phyloP scores from a whole-genome alignment of 225 moss, liverwort and hornwort species.

The Marchantia polymorpha region DNA sequence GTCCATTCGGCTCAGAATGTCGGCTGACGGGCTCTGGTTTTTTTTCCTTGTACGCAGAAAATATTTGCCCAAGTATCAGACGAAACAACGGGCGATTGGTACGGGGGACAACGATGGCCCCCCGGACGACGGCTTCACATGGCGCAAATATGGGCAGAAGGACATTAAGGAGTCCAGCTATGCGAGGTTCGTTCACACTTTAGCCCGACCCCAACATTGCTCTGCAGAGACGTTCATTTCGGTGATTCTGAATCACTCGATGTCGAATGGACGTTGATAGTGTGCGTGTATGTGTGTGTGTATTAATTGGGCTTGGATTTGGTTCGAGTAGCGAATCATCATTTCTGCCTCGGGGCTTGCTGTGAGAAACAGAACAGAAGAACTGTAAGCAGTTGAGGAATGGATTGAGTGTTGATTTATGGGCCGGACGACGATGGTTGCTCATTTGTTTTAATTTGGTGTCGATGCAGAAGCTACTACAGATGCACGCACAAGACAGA shows the following conservation, averaged over 20 bases:
- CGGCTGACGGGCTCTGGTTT: neutral
- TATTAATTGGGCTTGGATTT: neutral
- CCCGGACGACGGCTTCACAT: constrained; percentile 53
- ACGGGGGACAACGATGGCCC: constrained; percentile 44
- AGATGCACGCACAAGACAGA: constrained; percentile 51
- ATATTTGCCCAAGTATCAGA: constrained; percentile 39
- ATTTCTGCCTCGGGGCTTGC: neutral
- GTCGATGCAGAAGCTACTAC: constrained; percentile 45
- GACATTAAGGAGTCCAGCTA: constrained; percentile 42
- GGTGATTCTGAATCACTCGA: too few relatives aligned
- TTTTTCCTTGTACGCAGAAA: constrained; percentile 30
- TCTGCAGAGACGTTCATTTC: neutral
- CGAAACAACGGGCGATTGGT: constrained; percentile 36
- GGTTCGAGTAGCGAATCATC: too few relatives aligned
- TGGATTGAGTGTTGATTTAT: neutral
- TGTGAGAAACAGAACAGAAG: neutral
- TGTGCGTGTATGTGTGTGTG: neutral
- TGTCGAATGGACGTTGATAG: too few relatives aligned
- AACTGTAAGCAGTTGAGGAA: neutral
- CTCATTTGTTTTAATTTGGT: neutral
- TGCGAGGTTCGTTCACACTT: constrained; percentile 26
- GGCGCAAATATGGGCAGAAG: constrained; percentile 61
- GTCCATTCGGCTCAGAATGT: neutral
- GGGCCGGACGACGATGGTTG: neutral
- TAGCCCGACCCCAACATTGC: neutral